Percentiles rank a stretch among this genome's conserved stretches.
phyloP scores from a whole-genome alignment of 2,329 filamentous ascomycete genomes.

The Zarea fungicola region DNA sequence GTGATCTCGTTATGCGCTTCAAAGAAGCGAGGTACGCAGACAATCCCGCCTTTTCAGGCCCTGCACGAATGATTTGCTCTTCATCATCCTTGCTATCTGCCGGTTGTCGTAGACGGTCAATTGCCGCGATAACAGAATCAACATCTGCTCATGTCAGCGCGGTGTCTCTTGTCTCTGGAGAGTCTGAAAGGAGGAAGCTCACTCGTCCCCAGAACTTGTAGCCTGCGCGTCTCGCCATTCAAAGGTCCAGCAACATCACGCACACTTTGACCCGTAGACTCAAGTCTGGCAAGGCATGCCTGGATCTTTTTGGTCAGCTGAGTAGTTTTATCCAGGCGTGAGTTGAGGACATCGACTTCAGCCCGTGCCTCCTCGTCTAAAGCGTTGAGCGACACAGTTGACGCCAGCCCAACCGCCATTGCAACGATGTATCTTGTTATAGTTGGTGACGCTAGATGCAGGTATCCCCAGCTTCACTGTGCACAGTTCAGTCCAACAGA shows the following conservation, averaged over 20 bases:
- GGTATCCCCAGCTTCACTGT: not conserved
- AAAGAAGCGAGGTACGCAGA: constrained; percentile 83
- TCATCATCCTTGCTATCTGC: constrained; percentile 88
- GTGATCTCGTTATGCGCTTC: constrained; percentile 80
- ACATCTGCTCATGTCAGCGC: constrained; percentile 56
- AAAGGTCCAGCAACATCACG: constrained; percentile 89
- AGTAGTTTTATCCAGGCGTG: constrained; percentile 82
- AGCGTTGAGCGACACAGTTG: constrained; percentile 38
- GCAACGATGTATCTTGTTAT: too few species aligned
- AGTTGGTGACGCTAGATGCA: not conserved
- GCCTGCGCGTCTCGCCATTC: constrained; percentile 82
- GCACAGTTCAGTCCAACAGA: not conserved
- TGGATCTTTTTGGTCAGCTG: constrained; percentile 94
- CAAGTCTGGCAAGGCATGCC: constrained; percentile 74
- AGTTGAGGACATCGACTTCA: constrained; percentile 66
- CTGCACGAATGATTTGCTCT: constrained; percentile 82
- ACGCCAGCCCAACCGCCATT: constrained; percentile 49
- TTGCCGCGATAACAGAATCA: constrained; percentile 77
- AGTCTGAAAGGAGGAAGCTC: constrained; percentile 25
- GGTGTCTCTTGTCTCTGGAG: not conserved
- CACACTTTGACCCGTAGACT: constrained; percentile 84
- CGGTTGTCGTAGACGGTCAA: constrained; percentile 84
- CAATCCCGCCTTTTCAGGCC: constrained; percentile 78
- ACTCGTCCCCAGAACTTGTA: constrained; percentile 85
- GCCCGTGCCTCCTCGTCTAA: constrained; percentile 63